Conservation (phyloP, 305 asterid species). For the Caryopteris hybrid region DNA sequence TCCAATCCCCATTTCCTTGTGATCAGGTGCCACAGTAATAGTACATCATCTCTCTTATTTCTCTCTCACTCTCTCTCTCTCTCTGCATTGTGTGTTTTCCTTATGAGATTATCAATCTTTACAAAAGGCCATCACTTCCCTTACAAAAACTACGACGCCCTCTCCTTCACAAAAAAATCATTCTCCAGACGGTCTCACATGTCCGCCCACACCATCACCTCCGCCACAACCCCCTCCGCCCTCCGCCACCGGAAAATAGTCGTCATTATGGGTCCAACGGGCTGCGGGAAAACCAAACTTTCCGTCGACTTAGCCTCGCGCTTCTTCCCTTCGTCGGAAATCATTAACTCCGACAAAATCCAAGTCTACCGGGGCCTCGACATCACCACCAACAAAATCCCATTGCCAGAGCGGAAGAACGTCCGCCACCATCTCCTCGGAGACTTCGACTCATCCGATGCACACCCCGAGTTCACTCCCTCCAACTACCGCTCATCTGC, state of each 20-base stretch:
- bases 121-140: constrained; percentile 9
- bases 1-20: constrained; percentile 17
- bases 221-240: neutral
- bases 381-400: constrained; percentile 73
- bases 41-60: too few species aligned
- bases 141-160: neutral
- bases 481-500: constrained; percentile 51
- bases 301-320: constrained; percentile 64
- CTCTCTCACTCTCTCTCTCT: constrained; percentile 9
- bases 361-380: constrained; percentile 65
- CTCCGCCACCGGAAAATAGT: constrained; percentile 36
- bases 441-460: constrained; percentile 45
- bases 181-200: constrained; percentile 23
- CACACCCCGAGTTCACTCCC: constrained; percentile 58
- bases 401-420: constrained; percentile 40
- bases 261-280: constrained; percentile 81
- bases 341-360: constrained; percentile 88
- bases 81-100: constrained; percentile 19
- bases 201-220: too few species aligned
- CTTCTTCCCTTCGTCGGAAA: constrained; percentile 56
- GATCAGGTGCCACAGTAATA: constrained; percentile 11
- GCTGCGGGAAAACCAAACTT: constrained; percentile 82
- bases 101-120: constrained; percentile 37
- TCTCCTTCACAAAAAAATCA: neutral
- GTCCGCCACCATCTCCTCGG: constrained; percentile 82